Evolutionary conservation across 305 asterid species (phyloP), one percentile per base, ranked within the genome.

Genomic region (Coffea humblotiana): DNA sequence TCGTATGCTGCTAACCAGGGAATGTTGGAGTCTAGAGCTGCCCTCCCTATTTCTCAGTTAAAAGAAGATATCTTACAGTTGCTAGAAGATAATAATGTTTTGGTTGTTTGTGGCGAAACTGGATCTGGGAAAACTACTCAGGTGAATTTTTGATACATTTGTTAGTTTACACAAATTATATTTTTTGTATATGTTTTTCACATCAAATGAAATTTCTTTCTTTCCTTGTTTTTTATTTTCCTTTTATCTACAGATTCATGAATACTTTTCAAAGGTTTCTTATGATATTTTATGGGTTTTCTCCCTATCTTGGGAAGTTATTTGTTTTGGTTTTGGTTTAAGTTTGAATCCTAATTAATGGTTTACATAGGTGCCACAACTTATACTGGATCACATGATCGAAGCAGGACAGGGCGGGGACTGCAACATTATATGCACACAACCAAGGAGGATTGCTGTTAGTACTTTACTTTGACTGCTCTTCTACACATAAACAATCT

Each of bases 91-190:
- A 95, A 88, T 80, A 86, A 89, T 82, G 98, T 92, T 80, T 87
- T 94, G 86, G 98, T 95, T 79, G 89, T 95, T 83, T 93, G 91
- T 84, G 99, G 99, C 67, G 99, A 95, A 91, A 95, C 99, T 51
- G 99, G 99, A 75, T 95, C 98, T 78, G 99, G 99, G 76, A 95
- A 95, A 90, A 95, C 98, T 80, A 95, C 99, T 80, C 99, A 95
- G 99, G 99, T 95, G 77, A 81, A 78, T 58, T 78, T 79, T 76
- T 76, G 54, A 81, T 72, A 68, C 78, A 76, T 61, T 75, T 76
- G 66, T 78, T 74, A 68, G 67, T 68, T 73, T 69, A 40, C 52
- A 73, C 37, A 76, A 77, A 15, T 25, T 27, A 13, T 27, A 8
- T 8, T 32, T 23, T 37, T 73, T 47, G 23, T 40, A 32, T 70